Evolutionary conservation across 2,329 filamentous ascomycete genomes (phyloP), one percentile per base, ranked within the genome.

Genomic region (Chaetomium strumarium): DNA sequence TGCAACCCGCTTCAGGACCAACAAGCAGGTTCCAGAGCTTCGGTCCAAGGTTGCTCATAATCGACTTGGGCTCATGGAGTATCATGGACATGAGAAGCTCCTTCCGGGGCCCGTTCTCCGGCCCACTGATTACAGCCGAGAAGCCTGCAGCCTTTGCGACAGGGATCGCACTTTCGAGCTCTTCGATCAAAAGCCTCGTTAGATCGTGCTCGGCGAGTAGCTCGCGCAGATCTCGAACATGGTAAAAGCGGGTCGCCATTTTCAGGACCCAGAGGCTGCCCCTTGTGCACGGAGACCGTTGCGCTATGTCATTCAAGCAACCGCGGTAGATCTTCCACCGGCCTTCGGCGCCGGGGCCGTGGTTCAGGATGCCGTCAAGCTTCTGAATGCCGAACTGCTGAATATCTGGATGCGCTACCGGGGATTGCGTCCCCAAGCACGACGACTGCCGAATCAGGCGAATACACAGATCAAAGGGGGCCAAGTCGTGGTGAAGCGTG

Each of bases 21-120:
- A 95, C 81, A 24, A 93, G 74, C 37, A 85, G 73, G 52, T 85
- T 75, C 88, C 89, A 95, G 1, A 95, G 75, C 12, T 73, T 74
- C 39, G 74, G 71, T 14, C 85, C 83, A 4, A 88, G 73, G 1
- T 85, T 78, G 2, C 73, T 63, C 0, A 80, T 77, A 43, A 95
- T 78, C 0, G 80, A 78, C 9, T 76, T 71, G 1, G 85, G 77
- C n/a, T 81, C 78, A 47, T 81, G 71, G 33, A 73, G 53, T 2
- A 71, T 69, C 33, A 92, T 78, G 36, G 90, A 75, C 40, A 69
- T 72, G 49, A 83, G 77, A 41, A 83, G 76, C 49, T 79, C 83
- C 57, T 76, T 80, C 52, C 75, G 83, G 53, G 72, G 81, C 59
- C 62, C 66, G 58, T 74, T 84, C 55, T 68, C 71, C 46, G 62